phyloP scores from a whole-genome alignment of 139 green algal genomes.

The Dunaliella primolecta region DNA sequence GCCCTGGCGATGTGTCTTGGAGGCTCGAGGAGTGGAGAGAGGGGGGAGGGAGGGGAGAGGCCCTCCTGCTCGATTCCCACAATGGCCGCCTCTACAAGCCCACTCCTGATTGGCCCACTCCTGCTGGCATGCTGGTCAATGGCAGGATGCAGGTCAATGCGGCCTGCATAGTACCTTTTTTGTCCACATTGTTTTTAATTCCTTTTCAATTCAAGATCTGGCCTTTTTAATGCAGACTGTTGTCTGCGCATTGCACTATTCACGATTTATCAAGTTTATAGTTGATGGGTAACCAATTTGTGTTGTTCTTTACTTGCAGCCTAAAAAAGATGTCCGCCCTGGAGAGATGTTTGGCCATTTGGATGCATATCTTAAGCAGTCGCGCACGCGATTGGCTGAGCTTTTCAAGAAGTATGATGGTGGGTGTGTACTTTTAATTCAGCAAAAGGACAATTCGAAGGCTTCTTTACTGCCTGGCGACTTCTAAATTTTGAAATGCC shows the following conservation, averaged over 20 bases:
- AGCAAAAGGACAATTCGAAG: no score
- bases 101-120: conserved; percentile 17
- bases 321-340: conserved; percentile 14
- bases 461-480: no score
- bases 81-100: conserved; percentile 17
- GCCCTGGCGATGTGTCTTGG: background rate
- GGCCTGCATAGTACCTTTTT: no score
- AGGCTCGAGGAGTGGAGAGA: background rate
- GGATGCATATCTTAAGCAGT: conserved; percentile 23
- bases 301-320: background rate
- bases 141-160: background rate
- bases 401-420: conserved; percentile 26
- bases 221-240: no score
- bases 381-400: conserved; percentile 12
- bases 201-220: background rate
- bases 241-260: no score
- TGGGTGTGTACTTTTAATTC: no score
- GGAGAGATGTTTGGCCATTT: conserved; percentile 24
- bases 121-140: conserved; percentile 21
- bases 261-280: no score
- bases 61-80: conserved; percentile 19
- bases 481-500: no score
- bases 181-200: no score
- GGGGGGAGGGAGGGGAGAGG: background rate
- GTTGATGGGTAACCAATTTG: no score